A percentile compares a stretch with the other conserved stretches of the same genome.
phyloP scores from a whole-genome alignment of 1,139 yeast species.

The Diutina neorugosa region DNA sequence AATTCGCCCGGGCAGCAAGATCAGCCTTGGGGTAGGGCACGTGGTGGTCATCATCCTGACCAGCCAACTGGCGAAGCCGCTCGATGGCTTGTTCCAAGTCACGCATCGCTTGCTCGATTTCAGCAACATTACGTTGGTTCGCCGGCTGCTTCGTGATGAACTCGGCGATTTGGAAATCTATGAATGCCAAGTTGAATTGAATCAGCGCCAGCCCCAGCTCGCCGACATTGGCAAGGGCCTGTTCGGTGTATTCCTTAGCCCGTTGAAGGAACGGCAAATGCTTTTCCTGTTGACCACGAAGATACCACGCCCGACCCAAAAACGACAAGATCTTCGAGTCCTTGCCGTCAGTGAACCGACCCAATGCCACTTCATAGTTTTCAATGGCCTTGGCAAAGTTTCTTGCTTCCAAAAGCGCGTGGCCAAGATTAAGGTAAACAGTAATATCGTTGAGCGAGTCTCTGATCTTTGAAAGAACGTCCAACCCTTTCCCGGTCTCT shows the following conservation, averaged over 20 bases:
- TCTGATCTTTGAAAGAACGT: slow-evolving; percentile 77
- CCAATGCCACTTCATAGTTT: slow-evolving; percentile 69
- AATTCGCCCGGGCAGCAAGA: slow-evolving; percentile 69
- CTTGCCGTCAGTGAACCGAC: slow-evolving; percentile 49
- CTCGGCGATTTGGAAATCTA: slow-evolving; percentile 83
- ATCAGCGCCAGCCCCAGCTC: slow-evolving; percentile 25
- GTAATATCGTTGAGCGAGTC: slow-evolving; percentile 82
- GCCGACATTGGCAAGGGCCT: slow-evolving; percentile 31
- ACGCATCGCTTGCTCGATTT: slow-evolving; percentile 43
- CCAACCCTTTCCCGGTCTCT: slow-evolving; percentile 65
- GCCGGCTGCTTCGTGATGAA: slow-evolving; percentile 53
- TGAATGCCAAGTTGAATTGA: slow-evolving; percentile 70
- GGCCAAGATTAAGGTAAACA: slow-evolving; percentile 78
- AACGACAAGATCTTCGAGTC: slow-evolving; percentile 58
- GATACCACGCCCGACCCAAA: slow-evolving; percentile 84
- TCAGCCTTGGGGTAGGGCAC: slow-evolving; percentile 75
- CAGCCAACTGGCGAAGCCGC: slow-evolving; percentile 45
- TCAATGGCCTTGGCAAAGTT: slow-evolving; percentile 84
- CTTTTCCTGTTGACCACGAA: slow-evolving; percentile 64
- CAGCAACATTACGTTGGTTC: slow-evolving; percentile 48
- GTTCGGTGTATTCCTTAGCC: slow-evolving; percentile 50
- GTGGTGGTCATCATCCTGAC: slow-evolving; percentile 32
- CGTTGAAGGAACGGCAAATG: slow-evolving; percentile 45
- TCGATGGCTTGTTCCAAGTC: slow-evolving; percentile 57
- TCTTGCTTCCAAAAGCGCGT: slow-evolving; percentile 70